Base-by-base conservation (phyloP, 2,329 filamentous ascomycete species). In the Gremmenia infestans region DNA sequence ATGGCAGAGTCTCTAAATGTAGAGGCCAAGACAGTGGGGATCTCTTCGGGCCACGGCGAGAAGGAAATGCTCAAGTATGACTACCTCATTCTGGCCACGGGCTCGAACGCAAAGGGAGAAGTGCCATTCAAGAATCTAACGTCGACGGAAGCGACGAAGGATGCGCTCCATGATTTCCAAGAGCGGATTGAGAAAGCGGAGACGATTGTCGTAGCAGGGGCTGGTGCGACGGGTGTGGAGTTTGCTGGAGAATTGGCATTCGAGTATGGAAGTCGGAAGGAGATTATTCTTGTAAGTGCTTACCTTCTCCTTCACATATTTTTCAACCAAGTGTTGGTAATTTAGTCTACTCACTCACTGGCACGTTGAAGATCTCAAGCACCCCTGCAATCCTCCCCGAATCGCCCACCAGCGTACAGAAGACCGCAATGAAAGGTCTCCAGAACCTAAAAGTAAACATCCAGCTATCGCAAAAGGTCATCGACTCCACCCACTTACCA, bases 31-130 rank as follows among this genome's bases (percentile, higher is more conserved):
- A 70, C 66, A 0, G 75, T 83, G 22, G 67, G 65, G 1, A 71
- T 82, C 14, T 60, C 68, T 22, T 67, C 71, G 32, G 70, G 68
- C 46, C 46, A 28, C 11, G 71, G 66, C 5, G 72, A 70, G 7
- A 65, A 57, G 5, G 62, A 63, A n/a, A 68, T 25, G 25, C 25
- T 70, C 6, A 57, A 58, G 17, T 85, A 84, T 63, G 74, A 82
- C 60, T 74, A 74, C 19, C 71, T 84, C 14, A 64, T 85, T 58
- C 69, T 85, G 43, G 80, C 80, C 9, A 85, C 81, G 2, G 81
- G 81, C 7, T 69, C 77, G 3, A 70, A 71, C 28, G 72, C 73
- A 36, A 69, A 64, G 22, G 74, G 72, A 4, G 68, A 66, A 56
- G 72, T 78, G 68, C 79, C 81, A 0, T 83, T 77, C 68, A 83